Base-by-base conservation (phyloP, 2,329 filamentous ascomycete species). In the Orbilia blumenaviensis region DNA sequence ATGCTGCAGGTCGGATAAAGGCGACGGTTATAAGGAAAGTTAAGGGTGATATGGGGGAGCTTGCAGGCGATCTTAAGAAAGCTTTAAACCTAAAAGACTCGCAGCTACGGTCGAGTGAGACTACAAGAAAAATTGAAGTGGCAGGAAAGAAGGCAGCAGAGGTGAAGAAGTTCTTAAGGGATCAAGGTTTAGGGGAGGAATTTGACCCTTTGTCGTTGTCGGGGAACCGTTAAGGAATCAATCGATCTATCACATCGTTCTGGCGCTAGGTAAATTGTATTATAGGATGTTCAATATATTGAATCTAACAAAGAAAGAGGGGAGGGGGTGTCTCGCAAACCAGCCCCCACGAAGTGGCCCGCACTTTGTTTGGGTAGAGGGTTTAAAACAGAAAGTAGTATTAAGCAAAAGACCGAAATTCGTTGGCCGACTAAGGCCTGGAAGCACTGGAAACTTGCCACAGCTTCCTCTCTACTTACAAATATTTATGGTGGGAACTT, bases 121-220 rank as follows among this genome's bases (percentile, higher is more conserved):
- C 46, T 9, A 12, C 42, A 2, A 29, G 46, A 14, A n/a, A 36
- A 9, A 14, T 76, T 7, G 44, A 67, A 14, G 21, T 76, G 16
- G 42, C 44, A 16, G 56, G 63, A 3, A 34, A 60, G 27, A 4
- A 29, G 1, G 34, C 12, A 8, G 16, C 6, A 4, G 63, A 58
- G 18, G 21, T 75, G 18, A 68, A 64, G 23, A 27, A 64, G 2
- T 75, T 68, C 48, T 23, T 75, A 18, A 48, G 46, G 27, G 18
- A 16, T 0, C 66, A 66, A 18, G 63, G 63, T 2, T 18, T 75
- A 6, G 52, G 34, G 8, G 54, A 64, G 18, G n/a, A 32, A 3
- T 73, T 54, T 25, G 7, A 18, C 7, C 48, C 32, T 38, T 44
- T 46, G 18, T 0, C 34, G 1, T 8, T 8, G n/a, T n/a, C n/a